phyloP scores from a whole-genome alignment of 106 monocot genomes.

The Triglochin maritima region DNA sequence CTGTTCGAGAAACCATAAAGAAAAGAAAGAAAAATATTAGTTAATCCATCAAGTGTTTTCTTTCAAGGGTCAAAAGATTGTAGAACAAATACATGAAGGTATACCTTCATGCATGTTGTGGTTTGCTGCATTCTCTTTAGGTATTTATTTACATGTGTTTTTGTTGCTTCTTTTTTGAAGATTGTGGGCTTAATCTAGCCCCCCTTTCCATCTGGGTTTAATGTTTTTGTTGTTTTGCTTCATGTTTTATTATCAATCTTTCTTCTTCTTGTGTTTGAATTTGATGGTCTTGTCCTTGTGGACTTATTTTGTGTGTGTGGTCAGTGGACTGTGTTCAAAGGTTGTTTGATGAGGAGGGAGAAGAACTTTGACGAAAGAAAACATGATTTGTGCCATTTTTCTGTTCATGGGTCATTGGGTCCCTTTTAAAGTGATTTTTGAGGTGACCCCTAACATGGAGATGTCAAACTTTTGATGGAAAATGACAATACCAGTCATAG shows the following conservation, averaged over 20 bases:
- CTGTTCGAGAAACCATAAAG: background rate
- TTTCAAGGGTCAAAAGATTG: background rate
- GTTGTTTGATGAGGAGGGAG: background rate
- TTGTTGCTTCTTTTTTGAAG: background rate
- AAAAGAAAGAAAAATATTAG: background rate
- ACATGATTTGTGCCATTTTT: slow-evolving; percentile 1
- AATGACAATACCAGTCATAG: background rate
- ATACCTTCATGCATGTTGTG: background rate
- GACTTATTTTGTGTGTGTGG: background rate
- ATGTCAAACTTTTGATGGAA: background rate
- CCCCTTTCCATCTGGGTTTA: background rate
- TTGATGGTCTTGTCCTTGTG: background rate
- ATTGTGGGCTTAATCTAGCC: background rate
- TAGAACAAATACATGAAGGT: background rate
- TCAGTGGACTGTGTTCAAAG: background rate
- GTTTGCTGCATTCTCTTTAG: no score
- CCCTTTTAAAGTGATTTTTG: slow-evolving; percentile 6
- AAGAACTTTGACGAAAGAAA: background rate
- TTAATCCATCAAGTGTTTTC: background rate
- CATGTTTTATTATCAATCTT: background rate
- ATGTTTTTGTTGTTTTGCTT: background rate
- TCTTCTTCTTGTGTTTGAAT: background rate
- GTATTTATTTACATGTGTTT: background rate
- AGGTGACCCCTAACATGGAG: slow-evolving; percentile 1
- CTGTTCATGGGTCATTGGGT: slow-evolving; percentile 5